A percentile compares a stretch with the other conserved stretches of the same genome.
Conservation (phyloP, 2,329 filamentous ascomycete species). For the Magnaporthiopsis rhizophila region DNA sequence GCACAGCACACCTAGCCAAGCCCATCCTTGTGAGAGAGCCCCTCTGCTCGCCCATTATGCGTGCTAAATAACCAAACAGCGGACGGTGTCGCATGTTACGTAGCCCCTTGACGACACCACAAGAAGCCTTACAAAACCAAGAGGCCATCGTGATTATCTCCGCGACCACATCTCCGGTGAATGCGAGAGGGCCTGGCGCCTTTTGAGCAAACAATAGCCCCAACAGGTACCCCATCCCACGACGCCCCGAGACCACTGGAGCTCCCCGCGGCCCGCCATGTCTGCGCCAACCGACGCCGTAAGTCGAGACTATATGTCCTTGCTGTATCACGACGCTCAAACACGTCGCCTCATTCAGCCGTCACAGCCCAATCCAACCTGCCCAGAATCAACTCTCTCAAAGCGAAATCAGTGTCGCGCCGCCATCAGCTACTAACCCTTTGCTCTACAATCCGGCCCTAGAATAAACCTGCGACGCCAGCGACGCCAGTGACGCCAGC, state of each 20-base stretch:
- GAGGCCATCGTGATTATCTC: background rate
- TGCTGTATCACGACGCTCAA: conserved; percentile 6
- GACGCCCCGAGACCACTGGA: background rate
- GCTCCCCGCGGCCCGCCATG: conserved; percentile 16
- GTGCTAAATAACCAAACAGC: background rate
- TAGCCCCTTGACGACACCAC: background rate
- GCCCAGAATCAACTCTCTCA: background rate
- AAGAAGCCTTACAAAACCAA: background rate
- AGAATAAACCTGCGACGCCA: conserved; percentile 34
- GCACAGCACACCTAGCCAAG: background rate
- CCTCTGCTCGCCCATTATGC: background rate
- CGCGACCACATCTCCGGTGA: background rate
- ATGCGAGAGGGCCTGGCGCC: background rate
- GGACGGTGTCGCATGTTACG: background rate
- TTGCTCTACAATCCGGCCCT: background rate
- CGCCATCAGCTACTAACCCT: background rate
- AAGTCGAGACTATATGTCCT: conserved; percentile 10
- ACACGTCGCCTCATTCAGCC: conserved; percentile 5
- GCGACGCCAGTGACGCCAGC: conserved; percentile 18
- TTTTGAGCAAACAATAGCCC: background rate
- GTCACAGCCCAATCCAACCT: background rate
- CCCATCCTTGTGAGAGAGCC: background rate
- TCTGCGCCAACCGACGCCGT: conserved; percentile 25
- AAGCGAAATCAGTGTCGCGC: background rate
- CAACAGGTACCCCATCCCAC: background rate